Evolutionary conservation across 495 filamentous ascomycete genomes (phyloP).

Genomic region (Podospora comata): DNA sequence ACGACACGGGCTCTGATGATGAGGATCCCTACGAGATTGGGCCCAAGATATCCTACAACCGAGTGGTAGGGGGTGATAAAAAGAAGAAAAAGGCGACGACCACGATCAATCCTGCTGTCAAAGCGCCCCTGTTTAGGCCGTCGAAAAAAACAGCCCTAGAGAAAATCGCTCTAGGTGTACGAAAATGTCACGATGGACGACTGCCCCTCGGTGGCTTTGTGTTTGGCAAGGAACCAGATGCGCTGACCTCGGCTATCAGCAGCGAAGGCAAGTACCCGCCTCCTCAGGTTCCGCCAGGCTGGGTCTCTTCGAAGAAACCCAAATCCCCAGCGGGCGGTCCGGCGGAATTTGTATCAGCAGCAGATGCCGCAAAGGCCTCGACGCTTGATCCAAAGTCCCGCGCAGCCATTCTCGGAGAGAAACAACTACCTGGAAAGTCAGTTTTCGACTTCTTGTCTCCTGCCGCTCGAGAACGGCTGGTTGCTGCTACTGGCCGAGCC

Average conservation of each 20-base stretch:
- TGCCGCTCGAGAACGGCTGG: conserved; percentile 73
- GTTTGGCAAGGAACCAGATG: conserved; percentile 56
- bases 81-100: conserved; percentile 68
- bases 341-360: conserved; percentile 57
- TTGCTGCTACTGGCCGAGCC: conserved; percentile 65
- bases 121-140: conserved; percentile 70
- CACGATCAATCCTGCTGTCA: conserved; percentile 59
- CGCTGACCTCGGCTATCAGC: conserved; percentile 51
- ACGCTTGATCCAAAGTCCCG: conserved; percentile 74
- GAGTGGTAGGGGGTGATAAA: conserved; percentile 77
- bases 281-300: conserved; percentile 70
- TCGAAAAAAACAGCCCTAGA: conserved; percentile 60
- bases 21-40: conserved; percentile 94
- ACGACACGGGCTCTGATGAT: conserved; percentile 95
- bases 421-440: conserved; percentile 82
- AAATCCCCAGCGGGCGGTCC: conserved; percentile 33
- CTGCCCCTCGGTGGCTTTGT: conserved; percentile 83
- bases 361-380: conserved; percentile 71
- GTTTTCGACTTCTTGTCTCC: conserved; percentile 92
- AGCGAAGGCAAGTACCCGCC: conserved; percentile 65
- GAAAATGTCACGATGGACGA: conserved; percentile 86
- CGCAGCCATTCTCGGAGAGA: conserved; percentile 79
- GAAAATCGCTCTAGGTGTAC: conserved; percentile 55
- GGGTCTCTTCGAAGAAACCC: conserved; percentile 65
- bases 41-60: conserved; percentile 86